Evolutionary conservation across 768 basidiomycete genomes (phyloP).

Genomic region (Russula sp.): DNA sequence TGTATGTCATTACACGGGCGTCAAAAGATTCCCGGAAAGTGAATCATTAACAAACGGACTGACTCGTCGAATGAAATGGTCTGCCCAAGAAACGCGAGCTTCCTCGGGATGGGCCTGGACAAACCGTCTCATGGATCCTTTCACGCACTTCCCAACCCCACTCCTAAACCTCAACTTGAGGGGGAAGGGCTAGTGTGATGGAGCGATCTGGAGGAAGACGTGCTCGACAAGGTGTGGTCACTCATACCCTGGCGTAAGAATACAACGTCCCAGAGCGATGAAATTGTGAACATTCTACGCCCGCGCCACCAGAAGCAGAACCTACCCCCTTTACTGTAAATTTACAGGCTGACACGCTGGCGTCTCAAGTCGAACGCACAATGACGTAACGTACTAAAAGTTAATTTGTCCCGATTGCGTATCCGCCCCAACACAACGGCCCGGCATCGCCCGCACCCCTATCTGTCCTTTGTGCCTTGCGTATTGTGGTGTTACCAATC

Average conservation of each 20-base stretch:
- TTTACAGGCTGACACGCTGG: not conserved
- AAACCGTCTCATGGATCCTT: not conserved
- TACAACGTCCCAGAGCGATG: not conserved
- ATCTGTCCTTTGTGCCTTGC: not conserved
- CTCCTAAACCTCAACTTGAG: constrained; percentile 1
- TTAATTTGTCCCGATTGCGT: constrained; percentile 22
- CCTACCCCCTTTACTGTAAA: no score
- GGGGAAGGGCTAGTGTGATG: not conserved
- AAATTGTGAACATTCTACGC: constrained; percentile 19
- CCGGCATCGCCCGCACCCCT: constrained; percentile 18
- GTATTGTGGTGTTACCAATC: no score
- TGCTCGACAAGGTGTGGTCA: constrained; percentile 1
- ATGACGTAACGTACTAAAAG: constrained; percentile 13
- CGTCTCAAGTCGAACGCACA: constrained; percentile 15
- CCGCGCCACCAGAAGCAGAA: no score
- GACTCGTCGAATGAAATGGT: constrained; percentile 15
- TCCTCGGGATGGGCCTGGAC: constrained; percentile 4
- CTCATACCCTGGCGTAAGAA: not conserved
- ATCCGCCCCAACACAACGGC: constrained; percentile 6
- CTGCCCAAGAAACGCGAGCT: constrained; percentile 19
- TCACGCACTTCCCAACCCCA: not conserved
- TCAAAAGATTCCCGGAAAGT: constrained; percentile 6
- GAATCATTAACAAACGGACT: constrained; percentile 16
- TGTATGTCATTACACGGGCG: constrained; percentile 15
- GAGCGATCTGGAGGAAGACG: constrained; percentile 1